Percentiles rank a stretch among this genome's conserved stretches.
Evolutionary conservation across 352 stramenopile species (phyloP).

Genomic region (Globisporangium echinulatum): DNA sequence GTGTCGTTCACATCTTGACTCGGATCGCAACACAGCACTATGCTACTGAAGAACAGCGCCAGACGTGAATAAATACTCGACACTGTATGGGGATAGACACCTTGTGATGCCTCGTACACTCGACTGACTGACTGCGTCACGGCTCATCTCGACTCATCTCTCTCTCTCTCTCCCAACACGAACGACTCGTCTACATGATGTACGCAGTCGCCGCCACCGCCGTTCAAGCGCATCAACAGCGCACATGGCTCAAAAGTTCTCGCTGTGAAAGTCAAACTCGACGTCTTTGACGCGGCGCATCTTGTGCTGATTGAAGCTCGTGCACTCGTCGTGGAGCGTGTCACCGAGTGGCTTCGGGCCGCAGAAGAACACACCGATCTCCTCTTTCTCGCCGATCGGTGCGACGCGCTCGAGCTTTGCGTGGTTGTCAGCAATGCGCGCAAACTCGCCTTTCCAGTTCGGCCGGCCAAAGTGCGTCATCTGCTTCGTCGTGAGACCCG

Average conservation of each 20-base stretch:
- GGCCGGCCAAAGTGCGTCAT: slow-evolving; percentile 70
- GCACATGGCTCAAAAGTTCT: slow-evolving; percentile 36
- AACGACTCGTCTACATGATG: no score
- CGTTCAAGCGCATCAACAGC: no score
- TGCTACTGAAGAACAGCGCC: no score
- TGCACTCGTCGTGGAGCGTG: slow-evolving; percentile 56
- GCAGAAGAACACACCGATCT: slow-evolving; percentile 13
- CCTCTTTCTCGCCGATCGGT: slow-evolving; percentile 30
- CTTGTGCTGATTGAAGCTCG: slow-evolving; percentile 43
- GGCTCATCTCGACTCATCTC: no score
- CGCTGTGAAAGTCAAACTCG: slow-evolving; percentile 65
- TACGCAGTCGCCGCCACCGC: no score
- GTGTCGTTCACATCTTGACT: no score
- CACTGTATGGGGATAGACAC: no score
- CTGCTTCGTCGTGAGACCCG: slow-evolving; percentile 64
- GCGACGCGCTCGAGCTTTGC: slow-evolving; percentile 21
- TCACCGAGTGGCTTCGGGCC: slow-evolving; percentile 53
- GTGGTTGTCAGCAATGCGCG: slow-evolving; percentile 43
- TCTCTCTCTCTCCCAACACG: slow-evolving; percentile 7
- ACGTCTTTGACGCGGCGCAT: slow-evolving; percentile 24
- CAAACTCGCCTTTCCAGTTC: slow-evolving; percentile 66
- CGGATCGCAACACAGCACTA: no score
- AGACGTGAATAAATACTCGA: no score
- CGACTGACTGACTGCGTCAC: no score
- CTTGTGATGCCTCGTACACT: no score